Base-by-base conservation (phyloP, 148 eudicot genomes). In the Heliosperma pusillum region DNA sequence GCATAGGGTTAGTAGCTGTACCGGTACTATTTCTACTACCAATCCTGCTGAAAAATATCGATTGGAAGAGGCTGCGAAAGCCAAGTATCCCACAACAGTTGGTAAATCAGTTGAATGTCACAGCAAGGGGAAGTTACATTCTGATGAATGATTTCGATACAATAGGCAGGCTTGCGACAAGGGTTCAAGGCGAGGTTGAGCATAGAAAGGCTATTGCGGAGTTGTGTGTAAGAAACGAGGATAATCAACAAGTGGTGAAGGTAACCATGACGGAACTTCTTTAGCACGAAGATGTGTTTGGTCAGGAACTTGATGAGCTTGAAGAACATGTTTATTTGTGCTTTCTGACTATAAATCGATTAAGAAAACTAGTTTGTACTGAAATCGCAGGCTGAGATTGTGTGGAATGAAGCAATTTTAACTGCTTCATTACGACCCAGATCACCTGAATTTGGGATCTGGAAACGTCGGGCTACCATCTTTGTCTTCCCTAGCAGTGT, bases 281-380 rank as follows among this genome's bases (percentile, higher is more conserved):
- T 61, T 72, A 70, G 58, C 78, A 86, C 44, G 87, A 87, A 16
- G 40, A 42, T 20, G 63, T 82, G 61, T 88, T 91, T 57, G 24
- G 78, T 78, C 87, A 89, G 72, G 88, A 93, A 52, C 58, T 91
- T 26, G 83, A 91, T 44, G 98, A 91, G 79, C 90, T 93, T 63
- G 92, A 93, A 81, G 86, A 88, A 73, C 91, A 86, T 70, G 77
- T 89, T 16, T 88, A 87, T 76, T 73, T 91, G 81, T 89, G 97
- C 78, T 83, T 91, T 40, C 88, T 88, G 25, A 84, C 83, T 5
- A 88, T 93, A 64, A 91, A 88, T 76, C 83, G 88, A 74, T 84
- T 97, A 70, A 87, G 93, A 72, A 87, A 66, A 77, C 79, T 89
- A 22, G 85, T 90, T 36, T 58, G 84, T 44, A 33, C 36, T 33